Conservation (phyloP, 2,329 filamentous ascomycete species). For the Furcasterigmium sp. region DNA sequence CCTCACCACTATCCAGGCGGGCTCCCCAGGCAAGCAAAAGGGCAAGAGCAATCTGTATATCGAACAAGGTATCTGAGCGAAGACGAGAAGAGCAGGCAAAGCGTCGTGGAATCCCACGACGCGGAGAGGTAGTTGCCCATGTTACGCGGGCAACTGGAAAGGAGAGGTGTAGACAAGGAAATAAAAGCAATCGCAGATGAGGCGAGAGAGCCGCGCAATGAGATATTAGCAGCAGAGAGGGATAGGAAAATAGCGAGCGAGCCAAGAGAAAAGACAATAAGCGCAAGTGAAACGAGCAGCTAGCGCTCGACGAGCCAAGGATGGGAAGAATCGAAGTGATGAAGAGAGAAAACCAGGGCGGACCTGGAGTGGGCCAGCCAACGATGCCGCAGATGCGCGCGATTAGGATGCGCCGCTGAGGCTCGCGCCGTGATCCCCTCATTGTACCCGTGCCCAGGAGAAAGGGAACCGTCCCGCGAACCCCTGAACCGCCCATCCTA, state of each 20-base stretch:
- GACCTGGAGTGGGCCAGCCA: slow-evolving; percentile 45
- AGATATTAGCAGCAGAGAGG: neutral
- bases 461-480: slow-evolving; percentile 25
- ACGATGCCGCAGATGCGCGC: slow-evolving; percentile 32
- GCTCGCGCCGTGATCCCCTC: slow-evolving; percentile 21
- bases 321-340: slow-evolving; percentile 33
- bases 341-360: slow-evolving; percentile 34
- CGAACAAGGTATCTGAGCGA: slow-evolving; percentile 56
- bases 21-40: slow-evolving; percentile 1
- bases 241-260: slow-evolving; percentile 18
- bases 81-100: slow-evolving; percentile 16
- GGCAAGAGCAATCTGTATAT: slow-evolving; percentile 38
- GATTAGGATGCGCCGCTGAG: slow-evolving; percentile 38
- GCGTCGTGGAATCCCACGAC: slow-evolving; percentile 39
- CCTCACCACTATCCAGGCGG: neutral
- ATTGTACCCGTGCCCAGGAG: slow-evolving; percentile 21
- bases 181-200: slow-evolving; percentile 17
- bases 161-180: slow-evolving; percentile 17
- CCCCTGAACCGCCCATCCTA: slow-evolving; percentile 25
- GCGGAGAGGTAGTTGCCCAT: slow-evolving; percentile 14
- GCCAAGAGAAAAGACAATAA: slow-evolving; percentile 35
- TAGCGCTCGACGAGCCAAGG: slow-evolving; percentile 1
- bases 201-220: slow-evolving; percentile 16
- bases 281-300: too few species aligned
- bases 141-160: slow-evolving; percentile 18